Base-by-base conservation (phyloP, 345 rosid genomes). In the Euphorbia peplus region DNA sequence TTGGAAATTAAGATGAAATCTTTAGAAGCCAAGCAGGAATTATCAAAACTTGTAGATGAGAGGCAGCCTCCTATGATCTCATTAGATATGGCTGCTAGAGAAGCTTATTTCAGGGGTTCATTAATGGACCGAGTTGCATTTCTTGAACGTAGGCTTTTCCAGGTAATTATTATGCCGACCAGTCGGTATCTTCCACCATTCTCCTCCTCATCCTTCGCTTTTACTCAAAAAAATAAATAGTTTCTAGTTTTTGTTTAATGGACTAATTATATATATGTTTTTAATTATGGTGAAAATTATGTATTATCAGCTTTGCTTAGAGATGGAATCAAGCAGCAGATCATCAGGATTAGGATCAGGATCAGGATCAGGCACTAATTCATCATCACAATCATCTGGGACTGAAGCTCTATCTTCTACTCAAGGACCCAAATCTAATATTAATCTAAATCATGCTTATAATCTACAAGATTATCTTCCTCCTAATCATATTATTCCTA, bases 101-200 rank as follows among this genome's bases (percentile, higher is more conserved):
- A 93, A 57, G 85, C 88, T 6, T 79, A 77, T 74, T 83, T 83
- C 74, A 88, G 88, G 83, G 95, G 97, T n/a, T 81, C 97, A 0
- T 69, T 89, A 51, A 57, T 88, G 56, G 97, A 91, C 48, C 73
- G 97, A 19, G 85, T 93, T 41, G 76, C 88, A 0, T 79, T 86
- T 70, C 84, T 93, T 29, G 97, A 93, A 70, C 81, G 76, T 21
- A 73, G 86, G 58, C 84, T 90, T 68, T 87, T 86, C 39, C 96
- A 89, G 92, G 92, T 84, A n/a, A 24, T 14, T 5, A 1, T 47
- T 29, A 8, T 5, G n/a, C n/a, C n/a, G n/a, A n/a, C n/a, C n/a
- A n/a, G n/a, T 53, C 8, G 1, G n/a, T 19, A 16, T 51, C 7
- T 51, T 22, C 4, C 18, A 11, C 16, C 52, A 50, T 39, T 22